A percentile compares a stretch with the other conserved stretches of the same genome.
phyloP scores from a whole-genome alignment of 768 basidiomycete genomes.

The Pisolithus albus region DNA sequence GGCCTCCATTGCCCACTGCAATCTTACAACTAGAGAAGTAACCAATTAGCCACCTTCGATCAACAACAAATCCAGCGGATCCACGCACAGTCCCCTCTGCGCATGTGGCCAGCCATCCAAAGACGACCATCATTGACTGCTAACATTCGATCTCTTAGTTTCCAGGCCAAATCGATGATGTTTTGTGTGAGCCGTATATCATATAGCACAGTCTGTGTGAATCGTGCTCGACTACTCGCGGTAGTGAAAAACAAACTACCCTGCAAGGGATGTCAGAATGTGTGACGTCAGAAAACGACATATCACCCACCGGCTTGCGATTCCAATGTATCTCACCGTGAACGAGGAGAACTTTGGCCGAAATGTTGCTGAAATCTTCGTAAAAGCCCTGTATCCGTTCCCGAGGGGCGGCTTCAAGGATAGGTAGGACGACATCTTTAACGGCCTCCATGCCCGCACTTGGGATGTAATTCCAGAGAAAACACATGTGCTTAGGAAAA shows the following conservation, averaged over 20 bases:
- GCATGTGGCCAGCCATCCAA: constrained; percentile 43
- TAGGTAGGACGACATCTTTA: constrained; percentile 33
- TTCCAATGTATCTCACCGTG: constrained; percentile 32
- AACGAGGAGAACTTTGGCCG: constrained; percentile 32
- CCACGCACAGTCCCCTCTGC: constrained; percentile 36
- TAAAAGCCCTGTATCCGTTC: constrained; percentile 30
- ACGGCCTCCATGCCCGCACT: constrained; percentile 34
- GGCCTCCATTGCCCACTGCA: constrained; percentile 31
- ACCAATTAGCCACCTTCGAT: too few relatives aligned
- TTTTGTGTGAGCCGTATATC: constrained; percentile 20
- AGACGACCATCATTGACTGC: constrained; percentile 23
- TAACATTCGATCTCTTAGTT: constrained; percentile 28
- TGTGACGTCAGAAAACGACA: not conserved
- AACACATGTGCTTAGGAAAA: not conserved
- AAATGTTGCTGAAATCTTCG: constrained; percentile 32
- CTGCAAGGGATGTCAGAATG: constrained; percentile 8
- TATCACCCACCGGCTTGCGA: constrained; percentile 32
- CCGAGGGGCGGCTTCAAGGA: constrained; percentile 28
- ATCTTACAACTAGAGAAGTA: constrained; percentile 15
- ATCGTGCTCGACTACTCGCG: constrained; percentile 18
- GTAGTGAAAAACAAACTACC: constrained; percentile 31
- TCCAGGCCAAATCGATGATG: constrained; percentile 24
- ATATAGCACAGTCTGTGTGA: constrained; percentile 27
- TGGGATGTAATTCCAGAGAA: not conserved
- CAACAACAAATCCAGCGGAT: not conserved